Evolutionary conservation across 257 asterid genomes (phyloP).

Genomic region (Ilex asprella): DNA sequence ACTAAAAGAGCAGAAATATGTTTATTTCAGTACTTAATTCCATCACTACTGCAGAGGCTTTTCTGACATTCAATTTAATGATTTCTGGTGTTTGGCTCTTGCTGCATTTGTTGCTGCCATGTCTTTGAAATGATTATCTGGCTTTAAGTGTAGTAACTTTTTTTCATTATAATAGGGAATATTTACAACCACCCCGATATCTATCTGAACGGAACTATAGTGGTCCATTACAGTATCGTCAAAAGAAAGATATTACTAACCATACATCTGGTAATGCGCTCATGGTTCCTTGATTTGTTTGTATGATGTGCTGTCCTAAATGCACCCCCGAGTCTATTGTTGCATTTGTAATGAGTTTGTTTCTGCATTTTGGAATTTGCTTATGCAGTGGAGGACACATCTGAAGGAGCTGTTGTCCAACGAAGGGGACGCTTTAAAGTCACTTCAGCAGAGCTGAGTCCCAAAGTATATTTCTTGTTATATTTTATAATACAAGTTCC

Average conservation of each 20-base stretch:
- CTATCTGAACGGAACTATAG: conserved; percentile 61
- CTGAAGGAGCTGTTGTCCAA: conserved; percentile 78
- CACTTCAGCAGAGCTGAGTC: conserved; percentile 73
- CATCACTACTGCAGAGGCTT: no score
- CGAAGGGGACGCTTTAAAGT: conserved; percentile 97
- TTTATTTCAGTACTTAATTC: no score
- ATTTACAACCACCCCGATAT: conserved; percentile 42
- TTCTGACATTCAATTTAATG: no score
- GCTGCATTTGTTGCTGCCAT: neutral
- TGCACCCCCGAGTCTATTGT: no score
- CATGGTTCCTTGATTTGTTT: neutral
- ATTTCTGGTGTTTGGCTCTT: neutral
- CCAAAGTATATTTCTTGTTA: conserved; percentile 37
- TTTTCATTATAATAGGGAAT: conserved; percentile 41
- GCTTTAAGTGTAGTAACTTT: conserved; percentile 2
- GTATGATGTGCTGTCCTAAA: neutral
- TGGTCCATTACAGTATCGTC: conserved; percentile 79
- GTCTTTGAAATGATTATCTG: conserved; percentile 5
- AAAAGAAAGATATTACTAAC: conserved; percentile 53
- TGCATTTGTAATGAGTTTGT: neutral
- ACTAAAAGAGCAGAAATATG: no score
- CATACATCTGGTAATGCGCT: conserved; percentile 45
- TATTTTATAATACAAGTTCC: neutral
- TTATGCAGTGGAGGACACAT: conserved; percentile 61
- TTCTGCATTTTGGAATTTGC: conserved; percentile 12